A percentile compares a stretch with the other conserved stretches of the same genome.
These are phyloP conservation scores for Leccinum disarticulatum DNA, from an alignment of 768 basidiomycete species.

Conservation along the genomic window DNA sequence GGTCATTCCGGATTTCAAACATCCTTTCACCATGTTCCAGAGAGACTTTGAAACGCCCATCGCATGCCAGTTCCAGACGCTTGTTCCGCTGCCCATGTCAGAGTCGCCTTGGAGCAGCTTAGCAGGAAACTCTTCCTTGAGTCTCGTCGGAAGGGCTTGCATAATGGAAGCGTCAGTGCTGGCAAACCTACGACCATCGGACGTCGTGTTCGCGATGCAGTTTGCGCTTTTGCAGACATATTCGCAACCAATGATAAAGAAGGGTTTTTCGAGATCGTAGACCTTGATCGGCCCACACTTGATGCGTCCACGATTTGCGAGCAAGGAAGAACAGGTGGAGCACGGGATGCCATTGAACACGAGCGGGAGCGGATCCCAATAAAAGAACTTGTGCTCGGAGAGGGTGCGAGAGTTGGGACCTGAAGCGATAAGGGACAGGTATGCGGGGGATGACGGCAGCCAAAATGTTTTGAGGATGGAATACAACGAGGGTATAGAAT, in stretches of 20 bases:
- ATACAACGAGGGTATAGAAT: constrained; percentile 68
- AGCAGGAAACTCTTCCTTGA: constrained; percentile 76
- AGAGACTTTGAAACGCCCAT: constrained; percentile 68
- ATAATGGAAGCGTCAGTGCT: constrained; percentile 73
- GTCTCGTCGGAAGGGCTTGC: constrained; percentile 61
- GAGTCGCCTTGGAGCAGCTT: constrained; percentile 54
- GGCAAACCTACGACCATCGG: constrained; percentile 65
- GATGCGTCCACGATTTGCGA: constrained; percentile 71
- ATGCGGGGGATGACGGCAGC: constrained; percentile 76
- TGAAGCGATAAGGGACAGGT: constrained; percentile 75
- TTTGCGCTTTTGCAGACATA: constrained; percentile 59
- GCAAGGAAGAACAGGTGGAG: constrained; percentile 58
- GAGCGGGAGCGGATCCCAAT: constrained; percentile 83
- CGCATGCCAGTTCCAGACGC: constrained; percentile 77
- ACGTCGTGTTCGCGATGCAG: constrained; percentile 43
- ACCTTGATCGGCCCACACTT: constrained; percentile 73
- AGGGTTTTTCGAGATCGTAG: constrained; percentile 76
- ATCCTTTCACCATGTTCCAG: constrained; percentile 72
- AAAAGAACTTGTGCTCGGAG: constrained; percentile 77
- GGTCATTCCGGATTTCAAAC: constrained; percentile 54
- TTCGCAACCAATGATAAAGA: constrained; percentile 84
- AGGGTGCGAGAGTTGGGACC: constrained; percentile 64
- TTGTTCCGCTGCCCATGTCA: constrained; percentile 55
- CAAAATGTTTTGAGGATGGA: constrained; percentile 81
- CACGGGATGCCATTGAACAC: constrained; percentile 82